Conservation (phyloP, 2,329 filamentous ascomycete genomes). For the Cladosporium velox region DNA sequence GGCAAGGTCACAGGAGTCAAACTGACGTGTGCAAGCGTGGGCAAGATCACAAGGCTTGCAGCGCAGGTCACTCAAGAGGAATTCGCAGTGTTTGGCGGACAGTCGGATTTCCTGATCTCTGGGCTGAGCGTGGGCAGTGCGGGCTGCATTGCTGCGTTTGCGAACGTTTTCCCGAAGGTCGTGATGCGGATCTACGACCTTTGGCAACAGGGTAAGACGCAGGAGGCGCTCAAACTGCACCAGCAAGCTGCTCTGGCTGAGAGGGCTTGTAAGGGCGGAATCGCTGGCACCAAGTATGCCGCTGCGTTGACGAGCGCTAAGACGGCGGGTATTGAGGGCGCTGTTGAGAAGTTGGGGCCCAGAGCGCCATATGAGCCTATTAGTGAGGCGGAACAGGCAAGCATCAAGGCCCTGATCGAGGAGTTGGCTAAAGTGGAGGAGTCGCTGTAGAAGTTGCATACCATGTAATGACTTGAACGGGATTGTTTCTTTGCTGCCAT, state of each 20-base stretch:
- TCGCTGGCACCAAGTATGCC: slow-evolving; percentile 66
- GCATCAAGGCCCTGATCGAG: slow-evolving; percentile 44
- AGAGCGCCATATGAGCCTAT: slow-evolving; percentile 62
- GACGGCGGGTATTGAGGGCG: slow-evolving; percentile 60
- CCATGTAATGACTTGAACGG: no score
- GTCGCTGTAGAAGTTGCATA: slow-evolving; percentile 24
- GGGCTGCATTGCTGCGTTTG: slow-evolving; percentile 60
- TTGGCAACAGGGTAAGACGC: slow-evolving; percentile 56
- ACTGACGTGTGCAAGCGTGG: slow-evolving; percentile 73
- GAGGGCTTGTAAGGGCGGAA: slow-evolving; percentile 63
- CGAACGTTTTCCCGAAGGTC: slow-evolving; percentile 56
- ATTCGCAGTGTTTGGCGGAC: slow-evolving; percentile 71
- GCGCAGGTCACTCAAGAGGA: slow-evolving; percentile 51
- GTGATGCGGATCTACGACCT: slow-evolving; percentile 59
- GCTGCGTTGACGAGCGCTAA: slow-evolving; percentile 61
- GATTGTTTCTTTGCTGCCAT: no score
- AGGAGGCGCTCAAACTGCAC: slow-evolving; percentile 61
- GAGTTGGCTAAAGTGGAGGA: slow-evolving; percentile 46
- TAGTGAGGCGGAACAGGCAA: slow-evolving; percentile 47
- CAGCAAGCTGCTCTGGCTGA: slow-evolving; percentile 62
- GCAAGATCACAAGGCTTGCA: slow-evolving; percentile 67
- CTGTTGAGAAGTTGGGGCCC: slow-evolving; percentile 60
- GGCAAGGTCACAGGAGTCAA: slow-evolving; percentile 69
- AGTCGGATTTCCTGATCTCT: slow-evolving; percentile 68
- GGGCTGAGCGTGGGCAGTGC: slow-evolving; percentile 55